Percentiles rank a stretch among this genome's conserved stretches.
phyloP scores from a whole-genome alignment of 768 basidiomycete genomes.

The Amyloporia xantha region DNA sequence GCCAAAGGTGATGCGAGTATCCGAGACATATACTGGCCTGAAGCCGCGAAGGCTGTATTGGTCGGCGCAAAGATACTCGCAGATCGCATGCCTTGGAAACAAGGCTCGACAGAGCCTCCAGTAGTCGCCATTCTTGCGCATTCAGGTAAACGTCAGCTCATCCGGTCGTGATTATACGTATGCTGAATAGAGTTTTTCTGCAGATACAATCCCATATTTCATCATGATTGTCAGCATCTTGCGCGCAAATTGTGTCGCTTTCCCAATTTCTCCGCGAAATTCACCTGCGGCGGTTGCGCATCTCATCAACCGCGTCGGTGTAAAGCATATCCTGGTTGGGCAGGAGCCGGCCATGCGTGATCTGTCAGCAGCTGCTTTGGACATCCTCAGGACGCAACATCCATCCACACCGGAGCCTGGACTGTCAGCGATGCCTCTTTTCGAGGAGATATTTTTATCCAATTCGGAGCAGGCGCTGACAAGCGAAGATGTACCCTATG shows the following conservation, averaged over 20 bases:
- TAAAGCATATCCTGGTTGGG: conserved; percentile 23
- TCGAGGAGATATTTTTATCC: conserved; percentile 12
- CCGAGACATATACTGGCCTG: conserved; percentile 20
- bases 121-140: conserved; percentile 22
- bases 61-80: conserved; percentile 18
- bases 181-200: neutral
- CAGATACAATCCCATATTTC: conserved; percentile 23
- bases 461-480: neutral
- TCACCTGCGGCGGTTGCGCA: conserved; percentile 26
- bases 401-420: neutral
- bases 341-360: conserved; percentile 20
- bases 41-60: conserved; percentile 22
- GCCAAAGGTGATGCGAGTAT: conserved; percentile 9
- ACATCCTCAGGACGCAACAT: conserved; percentile 10
- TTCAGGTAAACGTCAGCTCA: conserved; percentile 4
- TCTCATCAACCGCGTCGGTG: conserved; percentile 19
- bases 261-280: conserved; percentile 30
- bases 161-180: neutral
- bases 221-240: conserved; percentile 14
- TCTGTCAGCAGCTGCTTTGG: conserved; percentile 16
- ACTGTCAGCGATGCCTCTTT: conserved; percentile 10
- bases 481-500: neutral
- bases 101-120: conserved; percentile 9
- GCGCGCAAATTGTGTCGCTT: conserved; percentile 17
- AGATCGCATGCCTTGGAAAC: conserved; percentile 5